A percentile compares a stretch with the other conserved stretches of the same genome.
Evolutionary conservation across 139 green algal species (phyloP).

Genomic region (Mesostigma viride): DNA sequence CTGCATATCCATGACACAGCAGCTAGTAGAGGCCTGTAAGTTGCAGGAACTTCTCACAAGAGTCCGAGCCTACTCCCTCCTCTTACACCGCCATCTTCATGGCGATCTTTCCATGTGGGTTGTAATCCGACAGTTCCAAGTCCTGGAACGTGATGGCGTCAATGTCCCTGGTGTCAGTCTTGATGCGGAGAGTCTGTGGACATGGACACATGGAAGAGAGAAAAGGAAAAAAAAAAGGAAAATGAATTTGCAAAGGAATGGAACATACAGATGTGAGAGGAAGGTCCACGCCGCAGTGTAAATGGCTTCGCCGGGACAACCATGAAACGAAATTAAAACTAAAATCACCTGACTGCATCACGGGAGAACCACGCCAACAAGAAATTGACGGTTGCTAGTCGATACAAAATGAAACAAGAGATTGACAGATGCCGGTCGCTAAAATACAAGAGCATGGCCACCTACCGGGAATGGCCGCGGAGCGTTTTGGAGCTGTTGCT

Average conservation of each 20-base stretch:
- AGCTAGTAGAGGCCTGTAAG: neutral
- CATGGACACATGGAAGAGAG: neutral
- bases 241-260: slow-evolving; percentile 2
- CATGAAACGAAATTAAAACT: neutral
- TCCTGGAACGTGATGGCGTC: slow-evolving; percentile 77
- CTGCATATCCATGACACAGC: neutral
- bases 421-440: neutral
- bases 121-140: slow-evolving; percentile 79
- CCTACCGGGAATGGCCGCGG: slow-evolving; percentile 64
- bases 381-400: neutral
- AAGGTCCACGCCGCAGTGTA: neutral
- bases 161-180: slow-evolving; percentile 77
- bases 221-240: neutral
- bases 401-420: neutral
- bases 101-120: slow-evolving; percentile 83
- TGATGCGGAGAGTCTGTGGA: slow-evolving; percentile 57
- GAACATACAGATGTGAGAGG: neutral
- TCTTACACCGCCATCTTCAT: slow-evolving; percentile 95
- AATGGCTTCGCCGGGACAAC: neutral
- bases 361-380: neutral
- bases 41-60: neutral
- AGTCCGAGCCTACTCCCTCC: slow-evolving; percentile 4
- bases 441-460: neutral
- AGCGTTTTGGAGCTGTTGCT: slow-evolving; percentile 76
- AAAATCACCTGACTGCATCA: neutral